These are phyloP conservation scores for Diaporthe helianthi DNA, from an alignment of 2,329 filamentous ascomycete genomes.

Conservation along the genomic window DNA sequence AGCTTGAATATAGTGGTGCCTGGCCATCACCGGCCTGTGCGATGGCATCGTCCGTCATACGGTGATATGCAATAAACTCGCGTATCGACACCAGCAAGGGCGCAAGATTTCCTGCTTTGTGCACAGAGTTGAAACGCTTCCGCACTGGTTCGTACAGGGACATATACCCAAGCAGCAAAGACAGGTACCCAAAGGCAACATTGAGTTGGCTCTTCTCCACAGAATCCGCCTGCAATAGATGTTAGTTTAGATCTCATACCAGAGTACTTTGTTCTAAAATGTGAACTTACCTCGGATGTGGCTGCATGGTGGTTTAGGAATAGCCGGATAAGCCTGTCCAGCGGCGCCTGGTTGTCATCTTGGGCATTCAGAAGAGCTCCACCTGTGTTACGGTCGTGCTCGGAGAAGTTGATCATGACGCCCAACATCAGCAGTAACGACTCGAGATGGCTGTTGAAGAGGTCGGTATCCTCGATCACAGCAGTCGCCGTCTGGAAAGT, in stretches of 20 bases:
- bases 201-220: slow-evolving; percentile 79
- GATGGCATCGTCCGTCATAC: slow-evolving; percentile 53
- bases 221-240: slow-evolving; percentile 64
- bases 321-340: slow-evolving; percentile 67
- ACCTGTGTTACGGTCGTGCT: slow-evolving; percentile 73
- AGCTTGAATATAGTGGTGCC: slow-evolving; percentile 42
- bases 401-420: slow-evolving; percentile 85
- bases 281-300: slow-evolving; percentile 68
- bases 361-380: slow-evolving; percentile 51
- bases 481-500: slow-evolving; percentile 57
- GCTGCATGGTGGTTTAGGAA: slow-evolving; percentile 73
- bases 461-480: slow-evolving; percentile 56
- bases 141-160: slow-evolving; percentile 62
- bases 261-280: neutral
- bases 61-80: slow-evolving; percentile 61
- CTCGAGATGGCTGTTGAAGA: slow-evolving; percentile 64
- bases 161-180: slow-evolving; percentile 83
- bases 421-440: slow-evolving; percentile 80
- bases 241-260: slow-evolving; percentile 36
- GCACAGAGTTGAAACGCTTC: slow-evolving; percentile 50
- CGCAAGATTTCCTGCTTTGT: slow-evolving; percentile 52
- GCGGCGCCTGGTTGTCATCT: slow-evolving; percentile 48
- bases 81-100: slow-evolving; percentile 59
- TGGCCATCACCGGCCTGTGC: slow-evolving; percentile 41
- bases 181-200: slow-evolving; percentile 85